These are phyloP conservation scores for Verticillium isaacii DNA, from an alignment of 2,329 filamentous ascomycete genomes.

Conservation along the genomic window DNA sequence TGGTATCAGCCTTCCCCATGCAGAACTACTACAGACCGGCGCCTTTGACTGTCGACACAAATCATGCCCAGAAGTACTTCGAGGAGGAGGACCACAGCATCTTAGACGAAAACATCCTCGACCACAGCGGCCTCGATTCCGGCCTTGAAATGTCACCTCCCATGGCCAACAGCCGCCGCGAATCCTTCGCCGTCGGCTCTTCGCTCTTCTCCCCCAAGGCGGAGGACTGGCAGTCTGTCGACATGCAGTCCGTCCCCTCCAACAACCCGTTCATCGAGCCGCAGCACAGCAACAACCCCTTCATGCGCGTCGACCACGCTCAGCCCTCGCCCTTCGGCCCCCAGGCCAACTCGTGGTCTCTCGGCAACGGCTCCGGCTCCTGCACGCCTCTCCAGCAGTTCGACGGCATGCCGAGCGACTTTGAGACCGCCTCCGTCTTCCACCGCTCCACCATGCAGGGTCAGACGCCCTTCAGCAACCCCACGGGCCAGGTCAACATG, in stretches of 20 bases:
- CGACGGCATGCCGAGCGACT: conserved; percentile 55
- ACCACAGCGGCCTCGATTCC: conserved; percentile 55
- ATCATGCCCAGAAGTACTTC: conserved; percentile 51
- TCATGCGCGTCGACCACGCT: conserved; percentile 56
- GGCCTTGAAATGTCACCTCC: conserved; percentile 59
- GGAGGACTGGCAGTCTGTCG: conserved; percentile 59
- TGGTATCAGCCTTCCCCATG: conserved; percentile 49
- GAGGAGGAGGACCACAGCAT: conserved; percentile 57
- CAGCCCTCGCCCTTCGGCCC: conserved; percentile 36
- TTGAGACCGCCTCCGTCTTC: conserved; percentile 51
- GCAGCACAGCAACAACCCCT: conserved; percentile 56
- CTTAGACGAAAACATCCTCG: conserved; percentile 57
- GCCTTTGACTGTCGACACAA: conserved; percentile 49
- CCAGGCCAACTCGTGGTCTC: conserved; percentile 52
- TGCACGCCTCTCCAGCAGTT: conserved; percentile 71
- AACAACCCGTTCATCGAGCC: conserved; percentile 59
- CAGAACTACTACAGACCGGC: conserved; percentile 46
- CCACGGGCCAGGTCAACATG: conserved; percentile 44
- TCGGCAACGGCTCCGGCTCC: conserved; percentile 61
- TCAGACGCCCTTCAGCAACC: conserved; percentile 51
- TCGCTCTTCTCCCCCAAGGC: conserved; percentile 61
- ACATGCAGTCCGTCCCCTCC: conserved; percentile 60
- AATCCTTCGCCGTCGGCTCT: conserved; percentile 55
- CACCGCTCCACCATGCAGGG: conserved; percentile 46
- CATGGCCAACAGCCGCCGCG: conserved; percentile 58